Conservation (phyloP, 179 eudicot genomes). For the Spinacia oleracea region DNA sequence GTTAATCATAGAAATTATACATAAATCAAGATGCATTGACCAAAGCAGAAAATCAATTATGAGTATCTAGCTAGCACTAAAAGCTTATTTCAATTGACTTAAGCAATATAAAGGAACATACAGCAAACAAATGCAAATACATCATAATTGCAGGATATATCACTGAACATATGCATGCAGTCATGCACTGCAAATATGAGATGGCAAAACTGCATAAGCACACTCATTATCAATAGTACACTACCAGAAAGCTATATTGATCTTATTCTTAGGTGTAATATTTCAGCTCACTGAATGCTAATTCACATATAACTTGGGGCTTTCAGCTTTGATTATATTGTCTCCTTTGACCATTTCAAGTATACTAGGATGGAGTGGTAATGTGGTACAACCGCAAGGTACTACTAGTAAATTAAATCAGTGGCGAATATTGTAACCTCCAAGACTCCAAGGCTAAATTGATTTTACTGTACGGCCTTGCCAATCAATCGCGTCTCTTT, state of each 20-base stretch:
- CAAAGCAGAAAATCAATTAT: background rate
- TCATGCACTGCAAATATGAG: background rate
- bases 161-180: background rate
- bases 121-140: background rate
- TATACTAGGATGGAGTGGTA: background rate
- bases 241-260: background rate
- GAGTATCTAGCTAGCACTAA: background rate
- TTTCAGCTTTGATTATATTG: no score
- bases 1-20: slow-evolving; percentile 38
- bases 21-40: slow-evolving; percentile 25
- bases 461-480: no score
- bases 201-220: background rate
- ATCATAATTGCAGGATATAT: background rate
- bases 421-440: background rate
- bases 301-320: background rate
- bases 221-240: background rate
- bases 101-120: background rate
- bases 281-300: background rate
- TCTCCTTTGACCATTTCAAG: background rate
- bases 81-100: background rate
- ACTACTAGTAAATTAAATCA: background rate
- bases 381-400: background rate
- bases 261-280: background rate
- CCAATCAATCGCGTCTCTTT: background rate
- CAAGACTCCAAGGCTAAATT: background rate